These are phyloP conservation scores for Fusarium oxysporum DNA, from an alignment of 2,329 filamentous ascomycete genomes.

Conservation along the genomic window DNA sequence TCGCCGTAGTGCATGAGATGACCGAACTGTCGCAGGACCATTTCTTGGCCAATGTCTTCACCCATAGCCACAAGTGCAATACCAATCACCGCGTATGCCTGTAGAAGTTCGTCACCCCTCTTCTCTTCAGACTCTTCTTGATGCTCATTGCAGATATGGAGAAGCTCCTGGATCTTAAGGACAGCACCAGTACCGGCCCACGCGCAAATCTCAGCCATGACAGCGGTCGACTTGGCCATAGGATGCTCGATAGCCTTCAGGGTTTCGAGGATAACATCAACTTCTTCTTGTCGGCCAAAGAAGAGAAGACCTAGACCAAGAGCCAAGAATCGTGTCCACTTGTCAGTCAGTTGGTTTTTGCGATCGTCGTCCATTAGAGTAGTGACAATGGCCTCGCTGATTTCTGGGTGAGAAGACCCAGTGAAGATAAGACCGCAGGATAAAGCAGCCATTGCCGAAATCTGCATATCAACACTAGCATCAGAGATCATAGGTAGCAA, in stretches of 20 bases:
- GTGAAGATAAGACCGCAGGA: conserved; percentile 92
- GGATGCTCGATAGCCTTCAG: conserved; percentile 97
- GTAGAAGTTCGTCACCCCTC: conserved; percentile 93
- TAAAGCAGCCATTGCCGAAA: conserved; percentile 94
- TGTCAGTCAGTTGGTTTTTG: conserved; percentile 91
- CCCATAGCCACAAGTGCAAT: conserved; percentile 97
- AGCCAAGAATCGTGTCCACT: conserved; percentile 97
- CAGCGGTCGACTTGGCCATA: conserved; percentile 94
- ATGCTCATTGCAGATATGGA: conserved; percentile 98
- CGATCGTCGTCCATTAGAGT: conserved; percentile 95
- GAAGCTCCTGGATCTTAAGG: conserved; percentile 94
- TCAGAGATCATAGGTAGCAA: conserved; percentile 90
- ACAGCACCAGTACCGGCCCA: conserved; percentile 98
- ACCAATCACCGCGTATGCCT: conserved; percentile 95
- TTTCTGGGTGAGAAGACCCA: conserved; percentile 89
- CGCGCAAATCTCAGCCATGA: conserved; percentile 94
- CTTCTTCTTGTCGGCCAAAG: conserved; percentile 97
- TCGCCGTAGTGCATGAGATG: conserved; percentile 99
- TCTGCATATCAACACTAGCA: conserved; percentile 88
- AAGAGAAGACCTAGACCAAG: conserved; percentile 93
- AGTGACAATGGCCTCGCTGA: conserved; percentile 91
- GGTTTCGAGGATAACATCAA: conserved; percentile 97
- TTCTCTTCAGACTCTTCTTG: conserved; percentile 95
- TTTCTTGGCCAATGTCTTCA: conserved; percentile 97
- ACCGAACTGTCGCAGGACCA: conserved; percentile 97